A percentile compares a stretch with the other conserved stretches of the same genome.
These are phyloP conservation scores for Lepidium aucheri DNA, from an alignment of 345 rosid species.

Conservation along the genomic window DNA sequence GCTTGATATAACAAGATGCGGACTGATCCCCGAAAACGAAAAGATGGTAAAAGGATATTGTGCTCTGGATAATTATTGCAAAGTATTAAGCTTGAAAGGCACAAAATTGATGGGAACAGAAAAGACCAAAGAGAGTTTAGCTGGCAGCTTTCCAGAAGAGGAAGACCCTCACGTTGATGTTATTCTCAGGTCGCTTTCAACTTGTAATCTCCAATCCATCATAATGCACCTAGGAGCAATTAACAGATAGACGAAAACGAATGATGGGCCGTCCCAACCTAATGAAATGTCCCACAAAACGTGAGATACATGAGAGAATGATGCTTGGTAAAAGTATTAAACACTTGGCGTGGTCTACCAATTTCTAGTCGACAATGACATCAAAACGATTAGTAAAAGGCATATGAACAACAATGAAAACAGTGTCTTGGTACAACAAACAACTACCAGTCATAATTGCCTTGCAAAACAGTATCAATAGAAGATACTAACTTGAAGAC, in stretches of 20 bases:
- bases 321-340: conserved; percentile 13
- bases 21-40: conserved; percentile 7
- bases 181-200: conserved; percentile 28
- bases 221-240: conserved; percentile 25
- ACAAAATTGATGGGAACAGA: conserved; percentile 7
- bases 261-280: conserved; percentile 25
- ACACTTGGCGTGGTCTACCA: conserved; percentile 23
- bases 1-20: background rate
- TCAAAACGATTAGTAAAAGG: background rate
- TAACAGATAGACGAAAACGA: conserved; percentile 27
- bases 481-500: background rate
- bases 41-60: background rate
- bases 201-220: conserved; percentile 14
- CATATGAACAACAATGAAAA: conserved; percentile 4
- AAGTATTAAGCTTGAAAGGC: conserved; percentile 4
- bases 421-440: conserved; percentile 17
- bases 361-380: conserved; percentile 16
- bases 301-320: conserved; percentile 14
- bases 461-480: conserved; percentile 11
- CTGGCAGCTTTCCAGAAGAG: conserved; percentile 29
- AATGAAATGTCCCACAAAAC: conserved; percentile 27
- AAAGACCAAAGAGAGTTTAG: conserved; percentile 20
- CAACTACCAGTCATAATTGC: conserved; percentile 17
- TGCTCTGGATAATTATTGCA: background rate
- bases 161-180: conserved; percentile 25